Evolutionary conservation across 352 stramenopile species (phyloP), one percentile per base, ranked within the genome.

Genomic region (Globisporangium viniferum): DNA sequence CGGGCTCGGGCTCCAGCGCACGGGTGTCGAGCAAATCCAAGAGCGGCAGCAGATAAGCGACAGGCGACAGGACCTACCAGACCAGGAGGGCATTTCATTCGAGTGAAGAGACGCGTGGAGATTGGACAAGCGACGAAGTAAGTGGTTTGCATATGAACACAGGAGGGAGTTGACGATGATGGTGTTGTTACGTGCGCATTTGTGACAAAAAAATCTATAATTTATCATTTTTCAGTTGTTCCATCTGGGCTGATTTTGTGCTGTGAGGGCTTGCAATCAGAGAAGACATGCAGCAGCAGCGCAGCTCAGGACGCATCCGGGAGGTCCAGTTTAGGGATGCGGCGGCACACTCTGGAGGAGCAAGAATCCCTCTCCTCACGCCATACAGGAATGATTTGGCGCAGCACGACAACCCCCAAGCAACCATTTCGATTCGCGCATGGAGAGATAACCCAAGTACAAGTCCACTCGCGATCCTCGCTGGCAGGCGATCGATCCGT

Each of bases 11-110:
- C 27, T 33, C 39, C 53, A 31, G 24, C 27, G n/a, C 51, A n/a
- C 53, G 53, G 10, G 53, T 22, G 53, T 59, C 53, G 27, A 59
- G 27, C 53, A 59, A 59, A 12, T 24, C 53, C 14, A 59, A 59
- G 53, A 59, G 53, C 53, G 27, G 27, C 53, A 24, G 53, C 53
- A 36, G 53, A 36, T 59, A 36, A 55, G 9, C 48, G 18, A n/a
- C 44, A 55, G 48, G 48, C 18, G 7, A 51, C 24, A 10, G 20
- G 15, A 44, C 36, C 10, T 44, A 12, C 36, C 36, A 44, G 36
- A 24, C 24, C 24, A 24, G 36, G 10, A 44, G n/a, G 48, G 5
- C 41, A n/a, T 49, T 49, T 49, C 8, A 49, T 49, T 49, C 15
- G 41, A 49, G 41, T 49, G 41, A 49, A 49, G 15, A 9, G 41